Percentiles rank a stretch among this genome's conserved stretches.
Conservation (phyloP, 352 stramenopile species). For the Globisporangium recalcitrans region DNA sequence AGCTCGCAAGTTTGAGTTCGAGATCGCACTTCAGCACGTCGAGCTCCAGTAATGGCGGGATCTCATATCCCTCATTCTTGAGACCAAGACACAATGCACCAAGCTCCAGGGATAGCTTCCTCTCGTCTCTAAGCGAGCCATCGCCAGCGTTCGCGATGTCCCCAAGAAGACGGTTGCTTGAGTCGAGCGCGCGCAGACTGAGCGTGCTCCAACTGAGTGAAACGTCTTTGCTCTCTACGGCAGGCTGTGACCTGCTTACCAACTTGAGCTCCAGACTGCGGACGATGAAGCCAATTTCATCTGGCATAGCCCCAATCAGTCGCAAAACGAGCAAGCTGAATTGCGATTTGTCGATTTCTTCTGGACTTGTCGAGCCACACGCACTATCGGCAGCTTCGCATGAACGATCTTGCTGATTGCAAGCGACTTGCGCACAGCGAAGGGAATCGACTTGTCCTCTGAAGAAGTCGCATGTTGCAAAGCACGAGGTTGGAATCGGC, state of each 20-base stretch:
- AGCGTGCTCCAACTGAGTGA: neutral
- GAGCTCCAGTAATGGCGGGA: neutral
- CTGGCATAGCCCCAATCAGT: constrained; percentile 9
- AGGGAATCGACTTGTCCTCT: neutral
- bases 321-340: constrained; percentile 10
- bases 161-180: constrained; percentile 3
- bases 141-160: neutral
- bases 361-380: neutral
- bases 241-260: neutral
- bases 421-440: neutral
- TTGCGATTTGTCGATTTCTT: neutral
- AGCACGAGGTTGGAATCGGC: constrained; percentile 17
- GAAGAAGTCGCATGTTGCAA: constrained; percentile 5
- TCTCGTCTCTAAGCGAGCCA: neutral
- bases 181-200: constrained; percentile 5
- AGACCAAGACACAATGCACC: neutral
- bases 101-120: constrained; percentile 10
- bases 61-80: neutral
- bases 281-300: constrained; percentile 6
- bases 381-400: neutral
- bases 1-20: constrained; percentile 10
- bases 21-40: constrained; percentile 14
- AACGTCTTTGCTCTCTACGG: neutral
- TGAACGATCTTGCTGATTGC: neutral
- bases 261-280: constrained; percentile 13